Evolutionary conservation across 768 basidiomycete species (phyloP).

Genomic region (Mycena belliarum): DNA sequence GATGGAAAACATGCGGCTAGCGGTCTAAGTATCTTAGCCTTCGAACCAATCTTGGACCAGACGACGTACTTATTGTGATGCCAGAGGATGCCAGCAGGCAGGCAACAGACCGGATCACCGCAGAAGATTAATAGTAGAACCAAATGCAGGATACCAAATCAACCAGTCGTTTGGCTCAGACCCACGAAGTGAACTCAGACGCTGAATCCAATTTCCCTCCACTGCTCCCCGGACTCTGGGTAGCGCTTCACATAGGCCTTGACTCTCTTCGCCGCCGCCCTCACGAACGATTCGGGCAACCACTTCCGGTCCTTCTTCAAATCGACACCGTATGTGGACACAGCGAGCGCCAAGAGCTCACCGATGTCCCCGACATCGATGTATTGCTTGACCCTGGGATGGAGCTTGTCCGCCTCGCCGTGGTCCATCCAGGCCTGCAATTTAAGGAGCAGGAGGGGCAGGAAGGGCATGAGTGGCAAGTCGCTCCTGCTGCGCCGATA

Average conservation of each 20-base stretch:
- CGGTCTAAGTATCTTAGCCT: no score
- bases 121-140: no score
- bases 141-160: no score
- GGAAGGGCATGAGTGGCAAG: constrained; percentile 41
- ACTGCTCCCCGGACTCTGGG: constrained; percentile 20
- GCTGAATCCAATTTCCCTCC: constrained; percentile 25
- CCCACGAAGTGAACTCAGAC: no score
- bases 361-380: constrained; percentile 43
- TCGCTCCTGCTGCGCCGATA: constrained; percentile 23
- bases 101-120: no score
- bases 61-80: no score
- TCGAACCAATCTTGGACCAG: no score
- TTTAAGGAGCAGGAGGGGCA: constrained; percentile 41
- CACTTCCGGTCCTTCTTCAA: constrained; percentile 26
- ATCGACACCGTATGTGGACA: constrained; percentile 24
- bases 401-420: constrained; percentile 27
- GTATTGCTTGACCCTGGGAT: constrained; percentile 39
- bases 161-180: no score
- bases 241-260: constrained; percentile 23
- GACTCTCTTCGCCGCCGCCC: constrained; percentile 28
- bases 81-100: no score
- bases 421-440: constrained; percentile 46
- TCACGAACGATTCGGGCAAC: constrained; percentile 32
- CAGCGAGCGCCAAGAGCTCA: constrained; percentile 41
- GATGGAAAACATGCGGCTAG: no score